Base-by-base conservation (phyloP, 163 green algal species). In the Coccomyxa subellipsoidea region DNA sequence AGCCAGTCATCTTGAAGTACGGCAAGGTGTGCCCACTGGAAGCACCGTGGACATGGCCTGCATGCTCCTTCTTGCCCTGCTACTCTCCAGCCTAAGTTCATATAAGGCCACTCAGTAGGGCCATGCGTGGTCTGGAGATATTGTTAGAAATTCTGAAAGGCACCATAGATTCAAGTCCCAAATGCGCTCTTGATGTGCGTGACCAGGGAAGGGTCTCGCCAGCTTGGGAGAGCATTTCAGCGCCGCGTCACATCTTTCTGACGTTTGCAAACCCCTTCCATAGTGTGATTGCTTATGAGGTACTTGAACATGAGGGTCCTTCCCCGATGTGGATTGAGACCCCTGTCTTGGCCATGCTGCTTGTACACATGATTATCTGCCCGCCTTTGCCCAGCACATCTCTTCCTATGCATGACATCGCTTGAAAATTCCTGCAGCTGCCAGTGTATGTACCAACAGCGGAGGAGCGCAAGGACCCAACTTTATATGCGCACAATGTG, bases 191-290 rank as follows among this genome's bases (percentile, higher is more conserved):
- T 5, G 5, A 39, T 59, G n/a, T n/a, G n/a, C n/a, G n/a, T 10
- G 7, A 84, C 34, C 88, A 92, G 84, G 84, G 88, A 36, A 76
- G 85, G 7, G 81, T 98, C 12, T 96, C 88, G 4, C 92, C 91
- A 1, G 88, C 91, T 8, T 98, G 95, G 95, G 95, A 98, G 81
- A 95, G 80, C 77, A 95, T 98, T 54, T 77, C 82, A 18, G 87
- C 88, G 9, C 32, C 80, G 10, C 59, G 87, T 27, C 94, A 98
- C 82, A 88, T 97, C 38, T 89, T 92, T 59, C 88, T 96, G 34
- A 80, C 95, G 80, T 80, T 97, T 18, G 89, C 85, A 87, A 86
- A 90, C 47, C 85, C 85, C 21, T 71, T 88, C 37, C 89, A 92
- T 82, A 84, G 47, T 38, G 84, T 91, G 1, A 92, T 86, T 25